A percentile compares a stretch with the other conserved stretches of the same genome.
Evolutionary conservation across 2,329 filamentous ascomycete species (phyloP).

Genomic region (Penicillium sp.): DNA sequence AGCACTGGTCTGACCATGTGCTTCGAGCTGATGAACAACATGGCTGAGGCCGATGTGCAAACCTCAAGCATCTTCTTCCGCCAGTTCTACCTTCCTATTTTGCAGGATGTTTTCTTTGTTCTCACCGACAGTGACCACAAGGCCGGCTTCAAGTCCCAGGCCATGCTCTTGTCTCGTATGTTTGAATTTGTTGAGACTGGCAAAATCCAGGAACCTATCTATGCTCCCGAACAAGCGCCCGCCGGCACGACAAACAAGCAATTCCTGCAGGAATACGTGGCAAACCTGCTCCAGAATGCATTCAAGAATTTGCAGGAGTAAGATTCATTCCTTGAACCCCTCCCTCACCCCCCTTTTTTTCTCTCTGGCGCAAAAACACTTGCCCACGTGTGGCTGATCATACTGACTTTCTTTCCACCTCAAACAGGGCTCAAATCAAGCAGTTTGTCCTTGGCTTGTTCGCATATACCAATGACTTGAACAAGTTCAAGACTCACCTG

Average conservation of each 20-base stretch:
- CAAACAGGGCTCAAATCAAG: conserved; percentile 69
- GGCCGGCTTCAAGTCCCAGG: conserved; percentile 97
- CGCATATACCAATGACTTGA: conserved; percentile 77
- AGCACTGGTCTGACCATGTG: conserved; percentile 97
- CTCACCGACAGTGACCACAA: conserved; percentile 97
- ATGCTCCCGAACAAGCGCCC: conserved; percentile 74
- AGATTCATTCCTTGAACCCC: conserved; percentile 34
- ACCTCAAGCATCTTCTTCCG: conserved; percentile 96
- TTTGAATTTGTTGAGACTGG: conserved; percentile 89
- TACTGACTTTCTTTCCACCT: conserved; percentile 21
- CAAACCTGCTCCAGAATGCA: conserved; percentile 74
- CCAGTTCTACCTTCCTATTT: conserved; percentile 89
- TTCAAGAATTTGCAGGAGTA: conserved; percentile 90
- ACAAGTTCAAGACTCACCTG: conserved; percentile 90
- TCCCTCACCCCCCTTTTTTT: not conserved
- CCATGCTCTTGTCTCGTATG: conserved; percentile 86
- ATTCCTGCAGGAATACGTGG: conserved; percentile 83
- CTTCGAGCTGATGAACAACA: conserved; percentile 93
- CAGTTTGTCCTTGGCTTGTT: conserved; percentile 88
- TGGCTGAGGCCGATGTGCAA: conserved; percentile 79
- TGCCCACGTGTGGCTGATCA: conserved; percentile 24
- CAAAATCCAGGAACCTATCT: conserved; percentile 90
- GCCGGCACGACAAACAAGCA: conserved; percentile 82
- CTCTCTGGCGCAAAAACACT: not conserved
- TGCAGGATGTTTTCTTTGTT: conserved; percentile 98